These are phyloP conservation scores for Leccinum arenicola DNA, from an alignment of 768 basidiomycete genomes.

Conservation along the genomic window DNA sequence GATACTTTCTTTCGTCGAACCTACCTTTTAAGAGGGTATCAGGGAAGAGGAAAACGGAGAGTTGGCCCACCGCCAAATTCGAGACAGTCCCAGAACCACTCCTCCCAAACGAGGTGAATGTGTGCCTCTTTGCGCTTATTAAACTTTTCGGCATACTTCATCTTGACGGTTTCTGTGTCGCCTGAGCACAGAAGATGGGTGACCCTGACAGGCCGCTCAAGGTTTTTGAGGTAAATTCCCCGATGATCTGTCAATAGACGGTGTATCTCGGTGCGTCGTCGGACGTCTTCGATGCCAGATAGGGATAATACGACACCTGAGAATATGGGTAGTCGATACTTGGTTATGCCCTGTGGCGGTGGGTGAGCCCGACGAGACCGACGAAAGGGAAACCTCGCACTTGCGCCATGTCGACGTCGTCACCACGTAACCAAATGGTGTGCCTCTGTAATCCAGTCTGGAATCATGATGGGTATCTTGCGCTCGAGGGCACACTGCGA, in stretches of 20 bases:
- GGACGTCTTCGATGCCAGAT: slow-evolving; percentile 70
- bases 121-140: slow-evolving; percentile 66
- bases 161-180: slow-evolving; percentile 67
- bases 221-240: slow-evolving; percentile 69
- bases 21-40: slow-evolving; percentile 40
- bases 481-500: slow-evolving; percentile 77
- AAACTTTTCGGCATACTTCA: slow-evolving; percentile 75
- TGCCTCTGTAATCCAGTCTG: slow-evolving; percentile 79
- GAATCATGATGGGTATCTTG: slow-evolving; percentile 73
- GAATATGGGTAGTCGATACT: slow-evolving; percentile 73
- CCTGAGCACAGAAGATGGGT: slow-evolving; percentile 84
- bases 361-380: not conserved
- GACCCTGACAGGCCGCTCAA: slow-evolving; percentile 75
- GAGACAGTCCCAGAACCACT: slow-evolving; percentile 95
- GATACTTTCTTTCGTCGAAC: slow-evolving; percentile 62
- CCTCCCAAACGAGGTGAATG: slow-evolving; percentile 86
- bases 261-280: slow-evolving; percentile 60
- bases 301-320: slow-evolving; percentile 64
- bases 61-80: slow-evolving; percentile 59
- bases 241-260: slow-evolving; percentile 54
- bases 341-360: slow-evolving; percentile 47
- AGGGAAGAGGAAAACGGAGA: not conserved
- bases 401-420: slow-evolving; percentile 67
- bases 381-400: slow-evolving; percentile 37
- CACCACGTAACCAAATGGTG: slow-evolving; percentile 73